Conservation (phyloP, 2,329 filamentous ascomycete genomes). For the Geosmithia morbida region DNA sequence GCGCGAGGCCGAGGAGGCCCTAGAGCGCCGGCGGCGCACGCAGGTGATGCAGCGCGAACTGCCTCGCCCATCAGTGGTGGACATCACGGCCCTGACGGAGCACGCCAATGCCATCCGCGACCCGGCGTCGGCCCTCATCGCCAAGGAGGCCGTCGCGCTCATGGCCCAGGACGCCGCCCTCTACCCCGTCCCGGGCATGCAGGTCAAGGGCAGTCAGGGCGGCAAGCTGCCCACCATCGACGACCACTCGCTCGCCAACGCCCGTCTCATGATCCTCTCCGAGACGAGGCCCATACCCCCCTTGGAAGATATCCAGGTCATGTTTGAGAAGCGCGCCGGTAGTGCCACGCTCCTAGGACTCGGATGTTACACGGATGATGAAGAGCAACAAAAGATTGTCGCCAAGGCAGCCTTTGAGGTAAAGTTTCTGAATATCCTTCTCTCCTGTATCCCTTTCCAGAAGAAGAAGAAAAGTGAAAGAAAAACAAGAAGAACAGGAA, state of each 20-base stretch:
- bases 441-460: not conserved
- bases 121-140: constrained; percentile 54
- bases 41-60: constrained; percentile 81
- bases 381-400: constrained; percentile 48
- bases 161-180: constrained; percentile 70
- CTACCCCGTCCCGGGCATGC: constrained; percentile 55
- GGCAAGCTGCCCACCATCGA: constrained; percentile 48
- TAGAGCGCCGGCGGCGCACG: constrained; percentile 70
- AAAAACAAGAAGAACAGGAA: not conserved
- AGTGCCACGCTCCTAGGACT: constrained; percentile 60
- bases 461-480: not conserved
- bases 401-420: constrained; percentile 64
- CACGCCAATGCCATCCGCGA: constrained; percentile 46
- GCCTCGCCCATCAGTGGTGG: constrained; percentile 60
- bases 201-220: constrained; percentile 42
- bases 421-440: constrained; percentile 22
- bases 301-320: constrained; percentile 34
- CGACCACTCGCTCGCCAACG: constrained; percentile 59
- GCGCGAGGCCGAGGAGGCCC: constrained; percentile 56
- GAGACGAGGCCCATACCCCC: constrained; percentile 43
- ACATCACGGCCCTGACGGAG: constrained; percentile 54
- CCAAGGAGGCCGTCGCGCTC: constrained; percentile 62
- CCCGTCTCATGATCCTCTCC: constrained; percentile 60
- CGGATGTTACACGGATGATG: constrained; percentile 64
- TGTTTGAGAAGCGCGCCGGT: constrained; percentile 37